Evolutionary conservation across 768 basidiomycete species (phyloP), one percentile per base, ranked within the genome.

Genomic region (Psilocybe cubensis): DNA sequence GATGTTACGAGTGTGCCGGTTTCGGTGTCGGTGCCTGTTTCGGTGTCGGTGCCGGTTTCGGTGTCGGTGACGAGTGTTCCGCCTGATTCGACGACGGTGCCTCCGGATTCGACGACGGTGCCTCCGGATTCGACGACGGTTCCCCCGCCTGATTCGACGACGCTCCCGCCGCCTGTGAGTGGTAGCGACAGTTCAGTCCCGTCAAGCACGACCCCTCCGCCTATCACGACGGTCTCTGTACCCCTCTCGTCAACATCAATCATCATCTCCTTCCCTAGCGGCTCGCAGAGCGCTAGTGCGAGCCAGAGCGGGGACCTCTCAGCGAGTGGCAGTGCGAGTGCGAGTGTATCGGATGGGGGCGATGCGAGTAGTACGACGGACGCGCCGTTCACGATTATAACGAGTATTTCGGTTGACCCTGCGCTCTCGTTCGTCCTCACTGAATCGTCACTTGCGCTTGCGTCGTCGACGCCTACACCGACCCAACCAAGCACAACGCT

Each of bases 371-470:
- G 47, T 29, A 49, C 27, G 24, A 49, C 12, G 17, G 31, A 21
- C 28, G 28, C 23, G 42, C 27, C 35, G 17, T 23, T 49, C 17
- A 7, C 29, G 7, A 29, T 49, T 12, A 55, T 66, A 28, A 54
- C 59, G n/a, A 69, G 69, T 3, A 62, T 74, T 41, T 66, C 76
- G 9, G 66, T 80, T 52, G 69, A 75, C 35, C 74, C 80, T 0
- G 76, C 70, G 27, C 71, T 80, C 11, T 73, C 77, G 0, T 82
- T 80, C 64, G 68, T 82, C 52, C 69, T 80, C 21, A 77, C 79
- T 10, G 75, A 76, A 64, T 71, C 75, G 1, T 73, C 79, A 0
- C 70, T 83, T 12, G 77, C 72, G 5, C 61, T 80, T 38, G 69
- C 74, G 2, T 69, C 80, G 5, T 51, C 72, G 17, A 43, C 76